Percentiles rank a stretch among this genome's conserved stretches.
phyloP scores from a whole-genome alignment of 23 red algal species.

The Cyanidiococcus yangmingshanensis region DNA sequence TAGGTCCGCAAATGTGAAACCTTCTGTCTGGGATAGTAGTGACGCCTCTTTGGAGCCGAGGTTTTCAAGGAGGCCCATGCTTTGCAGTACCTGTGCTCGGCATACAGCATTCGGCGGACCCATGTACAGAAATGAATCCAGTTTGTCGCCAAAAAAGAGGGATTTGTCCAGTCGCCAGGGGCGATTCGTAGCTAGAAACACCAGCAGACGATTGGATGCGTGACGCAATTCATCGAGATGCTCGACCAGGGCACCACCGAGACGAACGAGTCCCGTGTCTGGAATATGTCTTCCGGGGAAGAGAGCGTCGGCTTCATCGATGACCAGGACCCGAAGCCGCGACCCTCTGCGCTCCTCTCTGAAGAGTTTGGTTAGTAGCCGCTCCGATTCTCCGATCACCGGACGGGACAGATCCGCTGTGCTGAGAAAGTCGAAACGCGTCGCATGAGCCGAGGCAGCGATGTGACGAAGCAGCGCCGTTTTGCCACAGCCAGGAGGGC shows the following conservation, averaged over 20 bases:
- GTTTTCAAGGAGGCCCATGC: background rate
- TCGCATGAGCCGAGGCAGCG: background rate
- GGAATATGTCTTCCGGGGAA: conserved; percentile 22
- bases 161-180: conserved; percentile 23
- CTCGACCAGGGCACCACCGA: background rate
- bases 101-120: background rate
- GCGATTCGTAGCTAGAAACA: conserved; percentile 28
- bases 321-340: background rate
- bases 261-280: background rate
- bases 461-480: conserved; percentile 16
- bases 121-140: conserved; percentile 22
- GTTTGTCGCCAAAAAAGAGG: conserved; percentile 16
- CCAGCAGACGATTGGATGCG: background rate
- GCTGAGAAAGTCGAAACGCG: background rate
- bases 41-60: background rate
- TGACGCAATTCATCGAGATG: background rate
- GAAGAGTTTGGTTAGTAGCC: background rate
- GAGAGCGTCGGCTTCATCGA: conserved; percentile 25
- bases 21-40: background rate
- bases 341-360: background rate
- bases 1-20: conserved; percentile 3
- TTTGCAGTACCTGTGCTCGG: conserved; percentile 12
- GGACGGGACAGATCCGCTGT: conserved; percentile 15
- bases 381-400: conserved; percentile 22
- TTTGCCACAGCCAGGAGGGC: conserved; percentile 32